phyloP scores from a whole-genome alignment of 108 stramenopile genomes.

The Cyclotella sp. region DNA sequence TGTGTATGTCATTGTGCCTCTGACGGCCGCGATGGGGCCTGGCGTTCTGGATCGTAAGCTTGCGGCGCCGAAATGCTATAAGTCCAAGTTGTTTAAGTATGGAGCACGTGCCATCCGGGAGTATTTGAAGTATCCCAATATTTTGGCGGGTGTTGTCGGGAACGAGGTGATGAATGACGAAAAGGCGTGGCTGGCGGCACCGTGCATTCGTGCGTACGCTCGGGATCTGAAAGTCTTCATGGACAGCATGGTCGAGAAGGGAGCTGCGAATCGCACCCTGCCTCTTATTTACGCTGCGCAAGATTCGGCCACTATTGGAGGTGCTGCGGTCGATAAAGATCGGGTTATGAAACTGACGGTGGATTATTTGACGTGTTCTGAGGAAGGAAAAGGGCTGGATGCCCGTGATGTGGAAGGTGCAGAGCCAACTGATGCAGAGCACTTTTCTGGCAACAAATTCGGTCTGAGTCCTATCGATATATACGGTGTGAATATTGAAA shows the following conservation, averaged over 20 bases:
- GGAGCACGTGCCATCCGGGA: slow-evolving; percentile 38
- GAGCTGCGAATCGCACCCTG: slow-evolving; percentile 18
- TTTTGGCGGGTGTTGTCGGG: slow-evolving; percentile 64
- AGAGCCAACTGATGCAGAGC: slow-evolving; percentile 4
- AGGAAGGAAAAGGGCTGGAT: slow-evolving; percentile 14
- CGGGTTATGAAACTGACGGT: slow-evolving; percentile 52
- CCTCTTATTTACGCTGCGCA: slow-evolving; percentile 70
- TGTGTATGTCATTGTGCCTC: slow-evolving; percentile 68
- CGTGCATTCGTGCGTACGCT: slow-evolving; percentile 60
- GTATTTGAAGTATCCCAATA: slow-evolving; percentile 57
- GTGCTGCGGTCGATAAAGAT: slow-evolving; percentile 38
- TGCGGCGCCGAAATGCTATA: slow-evolving; percentile 60
- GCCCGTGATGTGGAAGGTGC: slow-evolving; percentile 16
- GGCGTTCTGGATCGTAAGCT: slow-evolving; percentile 59
- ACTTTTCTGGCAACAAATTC: slow-evolving; percentile 35
- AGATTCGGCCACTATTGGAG: slow-evolving; percentile 50
- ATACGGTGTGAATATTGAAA: slow-evolving; percentile 70
- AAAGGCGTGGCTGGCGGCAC: slow-evolving; percentile 54
- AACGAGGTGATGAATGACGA: slow-evolving; percentile 76
- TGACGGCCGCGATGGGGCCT: slow-evolving; percentile 48
- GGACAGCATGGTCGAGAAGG: slow-evolving; percentile 27
- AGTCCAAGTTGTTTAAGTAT: slow-evolving; percentile 46
- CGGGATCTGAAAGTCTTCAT: slow-evolving; percentile 60
- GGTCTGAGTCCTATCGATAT: slow-evolving; percentile 41
- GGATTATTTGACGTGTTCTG: slow-evolving; percentile 59